These are phyloP conservation scores for Fusarium sp. DNA, from an alignment of 2,329 filamentous ascomycete species.

Conservation along the genomic window DNA sequence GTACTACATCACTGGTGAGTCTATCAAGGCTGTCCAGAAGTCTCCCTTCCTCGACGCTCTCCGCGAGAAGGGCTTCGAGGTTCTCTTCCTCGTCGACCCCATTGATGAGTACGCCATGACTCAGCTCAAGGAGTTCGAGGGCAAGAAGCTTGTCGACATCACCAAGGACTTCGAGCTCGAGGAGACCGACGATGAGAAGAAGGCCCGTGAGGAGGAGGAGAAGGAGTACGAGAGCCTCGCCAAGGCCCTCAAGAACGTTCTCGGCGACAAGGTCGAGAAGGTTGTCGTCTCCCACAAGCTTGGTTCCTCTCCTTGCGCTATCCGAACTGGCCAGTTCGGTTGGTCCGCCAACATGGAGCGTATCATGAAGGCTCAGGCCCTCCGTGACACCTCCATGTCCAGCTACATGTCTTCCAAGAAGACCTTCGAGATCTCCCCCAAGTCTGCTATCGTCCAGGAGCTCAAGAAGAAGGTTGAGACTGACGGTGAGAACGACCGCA, in stretches of 20 bases:
- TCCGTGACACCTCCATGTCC: constrained; percentile 99
- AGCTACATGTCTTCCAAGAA: constrained; percentile 99
- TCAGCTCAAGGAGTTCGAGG: constrained; percentile 99
- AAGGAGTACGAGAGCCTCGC: constrained; percentile 96
- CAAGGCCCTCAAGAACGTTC: constrained; percentile 98
- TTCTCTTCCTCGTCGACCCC: constrained; percentile 98
- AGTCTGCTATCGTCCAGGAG: constrained; percentile 97
- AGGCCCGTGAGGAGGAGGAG: constrained; percentile 92
- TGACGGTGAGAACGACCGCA: constrained; percentile 98
- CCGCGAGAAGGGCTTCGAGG: constrained; percentile 99
- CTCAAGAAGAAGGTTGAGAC: constrained; percentile 99
- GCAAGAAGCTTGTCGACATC: constrained; percentile 99
- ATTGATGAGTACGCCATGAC: constrained; percentile 99
- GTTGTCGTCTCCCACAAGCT: constrained; percentile 99
- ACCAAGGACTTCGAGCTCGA: constrained; percentile 99
- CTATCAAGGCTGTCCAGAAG: constrained; percentile 96
- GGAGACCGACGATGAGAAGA: constrained; percentile 99
- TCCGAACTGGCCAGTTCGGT: constrained; percentile 99
- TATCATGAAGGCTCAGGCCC: constrained; percentile 99
- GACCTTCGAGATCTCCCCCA: constrained; percentile 99
- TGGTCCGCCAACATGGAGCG: constrained; percentile 99
- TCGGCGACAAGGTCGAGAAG: constrained; percentile 99
- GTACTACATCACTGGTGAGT: constrained; percentile 99
- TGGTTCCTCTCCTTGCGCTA: constrained; percentile 92
- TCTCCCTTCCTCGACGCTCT: constrained; percentile 99